These are phyloP conservation scores for Funneliformis mosseae DNA, from an alignment of 192 early-diverging fungal species.

Conservation along the genomic window DNA sequence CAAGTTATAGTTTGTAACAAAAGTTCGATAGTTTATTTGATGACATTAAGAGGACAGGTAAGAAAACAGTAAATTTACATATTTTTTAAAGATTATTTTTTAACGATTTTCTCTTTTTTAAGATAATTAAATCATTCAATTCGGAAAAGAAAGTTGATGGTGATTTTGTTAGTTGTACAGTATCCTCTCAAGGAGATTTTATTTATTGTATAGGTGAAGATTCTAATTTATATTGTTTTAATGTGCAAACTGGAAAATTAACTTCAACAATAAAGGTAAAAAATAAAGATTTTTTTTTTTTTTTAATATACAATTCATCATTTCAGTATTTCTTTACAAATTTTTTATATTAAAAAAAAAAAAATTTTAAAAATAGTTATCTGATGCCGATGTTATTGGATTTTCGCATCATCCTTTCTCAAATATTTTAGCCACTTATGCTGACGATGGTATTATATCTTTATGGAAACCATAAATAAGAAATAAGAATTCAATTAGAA, in stretches of 20 bases:
- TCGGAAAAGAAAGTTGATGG: conserved; percentile 49
- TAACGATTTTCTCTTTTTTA: background rate
- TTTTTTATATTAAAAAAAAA: conserved; percentile 1
- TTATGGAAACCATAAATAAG: conserved; percentile 66
- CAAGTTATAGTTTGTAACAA: conserved; percentile 81
- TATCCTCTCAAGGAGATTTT: conserved; percentile 82
- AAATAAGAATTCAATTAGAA: background rate
- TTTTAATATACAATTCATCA: background rate
- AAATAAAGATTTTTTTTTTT: background rate
- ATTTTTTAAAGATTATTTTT: background rate
- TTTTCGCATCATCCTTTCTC: conserved; percentile 81
- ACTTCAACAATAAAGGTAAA: conserved; percentile 50
- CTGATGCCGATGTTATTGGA: conserved; percentile 74
- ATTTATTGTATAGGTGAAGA: conserved; percentile 78
- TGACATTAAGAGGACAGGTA: conserved; percentile 63
- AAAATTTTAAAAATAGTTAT: conserved; percentile 43
- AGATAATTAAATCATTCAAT: conserved; percentile 49
- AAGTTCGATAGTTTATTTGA: conserved; percentile 70
- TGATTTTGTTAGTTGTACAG: conserved; percentile 58
- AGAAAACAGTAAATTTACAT: conserved; percentile 1
- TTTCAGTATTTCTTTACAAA: background rate
- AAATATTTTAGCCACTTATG: conserved; percentile 73
- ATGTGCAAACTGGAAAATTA: conserved; percentile 59
- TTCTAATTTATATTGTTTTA: conserved; percentile 68
- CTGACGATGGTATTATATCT: conserved; percentile 66